Evolutionary conservation across 306 rosid genomes (phyloP), one percentile per base, ranked within the genome.

Genomic region (Phaseolus lunatus): DNA sequence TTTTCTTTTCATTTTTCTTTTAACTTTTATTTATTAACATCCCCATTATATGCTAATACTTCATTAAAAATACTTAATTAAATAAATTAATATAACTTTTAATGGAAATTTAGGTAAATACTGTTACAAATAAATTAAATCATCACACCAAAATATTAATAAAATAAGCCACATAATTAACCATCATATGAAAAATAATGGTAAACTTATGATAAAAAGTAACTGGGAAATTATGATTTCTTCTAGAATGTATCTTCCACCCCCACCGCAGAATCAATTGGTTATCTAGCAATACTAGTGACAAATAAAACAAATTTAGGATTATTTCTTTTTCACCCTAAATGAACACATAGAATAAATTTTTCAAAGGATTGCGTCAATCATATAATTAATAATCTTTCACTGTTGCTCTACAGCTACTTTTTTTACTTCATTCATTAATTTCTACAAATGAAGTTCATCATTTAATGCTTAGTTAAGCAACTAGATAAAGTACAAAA

Each of bases 401-500:
- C 35, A 47, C 26, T 18, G 62, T 66, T 76, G 19, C 47, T 58
- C 15, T 41, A 26, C 7, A n/a, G 67, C 78, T 62, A 67, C 78
- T 61, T 16, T 39, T n/a, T 59, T 64, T 37, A 35, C 27, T 64
- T 37, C 49, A 79, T 75, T 75, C 82, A 71, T 79, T 48, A 67
- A 74, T 78, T 72, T 79, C 80, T 75, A 64, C 69, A 39, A 79
- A 73, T 77, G 84, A 72, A 80, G 61, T 73, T 77, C 84, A 86
- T 91, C 80, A 85, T 88, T 82, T 54, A 68, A 39, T 61, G 63
- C 15, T 29, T 76, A 64, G 87, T 85, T 79, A 75, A 84, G 52
- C 76, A 78, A 49, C 62, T 62, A 69, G 76, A 52, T 76, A 50
- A 87, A 85, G 89, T 82, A 84, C 89, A 80, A 83, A 80, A 61